These are phyloP conservation scores for barrel medic (Medicago truncatula) DNA, from an alignment of 306 rosid species.

Conservation along the genomic window MtrunA17r5.0-ANR NC_053045.1:45613001-45613500, in stretches of 20 bases:
- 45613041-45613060: slow-evolving; percentile 1
- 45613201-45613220: not conserved
- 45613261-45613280: slow-evolving; percentile 7
- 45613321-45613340: too few species aligned
- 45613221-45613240: slow-evolving; percentile 10
- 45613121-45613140: not conserved
- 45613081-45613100: slow-evolving; percentile 1
- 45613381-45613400: too few species aligned
- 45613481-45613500: too few species aligned
- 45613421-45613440: too few species aligned
- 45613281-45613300: slow-evolving; percentile 21
- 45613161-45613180: slow-evolving; percentile 12
- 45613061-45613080: slow-evolving; percentile 23
- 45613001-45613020: slow-evolving; percentile 1
- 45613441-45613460: too few species aligned
- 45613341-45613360: too few species aligned
- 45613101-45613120: slow-evolving; percentile 5
- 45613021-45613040: not conserved
- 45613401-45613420: too few species aligned
- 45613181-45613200: slow-evolving; percentile 4
- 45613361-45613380: too few species aligned
- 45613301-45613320: too few species aligned
- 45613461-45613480: too few species aligned
- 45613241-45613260: slow-evolving; percentile 4
- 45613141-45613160: slow-evolving; percentile 16